phyloP scores from a whole-genome alignment of 257 asterid species.

The Gentiana straminea region DNA sequence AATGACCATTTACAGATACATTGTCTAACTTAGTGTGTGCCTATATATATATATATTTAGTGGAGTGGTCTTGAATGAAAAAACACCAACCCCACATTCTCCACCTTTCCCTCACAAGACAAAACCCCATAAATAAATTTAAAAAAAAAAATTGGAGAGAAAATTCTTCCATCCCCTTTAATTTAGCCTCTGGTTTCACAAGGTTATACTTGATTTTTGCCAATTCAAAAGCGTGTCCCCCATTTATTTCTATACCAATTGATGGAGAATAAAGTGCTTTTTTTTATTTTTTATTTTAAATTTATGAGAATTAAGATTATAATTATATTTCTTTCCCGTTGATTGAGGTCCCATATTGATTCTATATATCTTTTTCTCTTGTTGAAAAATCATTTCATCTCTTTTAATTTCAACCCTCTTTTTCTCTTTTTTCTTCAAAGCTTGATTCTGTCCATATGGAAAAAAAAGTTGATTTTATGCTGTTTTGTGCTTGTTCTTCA shows the following conservation, averaged over 20 bases:
- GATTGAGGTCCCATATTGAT: slow-evolving; percentile 47
- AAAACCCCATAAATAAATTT: slow-evolving; percentile 19
- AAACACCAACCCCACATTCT: slow-evolving; percentile 32
- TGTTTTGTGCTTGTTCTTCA: neutral
- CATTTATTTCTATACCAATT: neutral
- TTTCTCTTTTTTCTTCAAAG: neutral
- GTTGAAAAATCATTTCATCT: slow-evolving; percentile 2
- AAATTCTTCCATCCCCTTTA: no score
- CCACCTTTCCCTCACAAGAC: slow-evolving; percentile 19
- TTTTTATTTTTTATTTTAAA: slow-evolving; percentile 27
- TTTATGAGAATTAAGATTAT: slow-evolving; percentile 15
- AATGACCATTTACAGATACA: neutral
- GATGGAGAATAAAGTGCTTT: slow-evolving; percentile 15
- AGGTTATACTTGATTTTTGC: slow-evolving; percentile 29
- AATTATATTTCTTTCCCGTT: neutral
- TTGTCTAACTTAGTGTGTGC: slow-evolving; percentile 13
- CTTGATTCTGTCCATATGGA: slow-evolving; percentile 1
- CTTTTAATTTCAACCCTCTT: neutral
- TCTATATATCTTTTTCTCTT: slow-evolving; percentile 24
- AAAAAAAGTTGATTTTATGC: no score
- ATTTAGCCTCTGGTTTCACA: slow-evolving; percentile 13
- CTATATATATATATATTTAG: slow-evolving; percentile 36
- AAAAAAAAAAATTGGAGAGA: neutral
- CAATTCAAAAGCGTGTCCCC: slow-evolving; percentile 10
- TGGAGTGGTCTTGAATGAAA: slow-evolving; percentile 17